Percentiles rank a stretch among this genome's conserved stretches.
Conservation (phyloP, 768 basidiomycete species). For the Collybia mongolica region DNA sequence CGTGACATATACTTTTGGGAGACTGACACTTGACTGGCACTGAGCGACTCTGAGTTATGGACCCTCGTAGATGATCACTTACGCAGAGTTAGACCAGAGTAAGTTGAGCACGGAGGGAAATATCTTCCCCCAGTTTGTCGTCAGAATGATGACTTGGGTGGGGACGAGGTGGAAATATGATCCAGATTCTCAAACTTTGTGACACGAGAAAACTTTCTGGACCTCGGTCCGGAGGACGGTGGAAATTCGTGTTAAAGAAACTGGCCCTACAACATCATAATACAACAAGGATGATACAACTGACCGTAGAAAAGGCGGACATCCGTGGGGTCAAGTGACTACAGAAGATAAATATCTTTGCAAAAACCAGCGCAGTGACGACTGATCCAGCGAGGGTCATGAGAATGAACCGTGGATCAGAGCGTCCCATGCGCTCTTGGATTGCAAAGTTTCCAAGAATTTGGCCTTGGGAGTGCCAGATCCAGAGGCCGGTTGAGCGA, state of each 20-base stretch:
- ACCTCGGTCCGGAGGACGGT: not conserved
- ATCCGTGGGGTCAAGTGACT: constrained; percentile 3
- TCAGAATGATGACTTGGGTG: no score
- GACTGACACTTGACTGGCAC: no score
- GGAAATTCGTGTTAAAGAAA: not conserved
- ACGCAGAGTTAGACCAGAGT: no score
- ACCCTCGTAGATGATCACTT: no score
- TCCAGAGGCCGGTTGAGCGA: constrained; percentile 14
- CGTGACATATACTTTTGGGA: no score
- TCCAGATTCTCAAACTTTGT: not conserved
- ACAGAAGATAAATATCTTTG: constrained; percentile 1
- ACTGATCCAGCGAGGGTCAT: constrained; percentile 24
- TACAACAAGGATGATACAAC: constrained; percentile 11
- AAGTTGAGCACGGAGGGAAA: no score
- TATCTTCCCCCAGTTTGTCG: no score
- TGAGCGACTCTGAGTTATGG: no score
- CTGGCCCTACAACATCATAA: constrained; percentile 3
- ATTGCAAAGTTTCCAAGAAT: constrained; percentile 57
- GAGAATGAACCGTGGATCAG: constrained; percentile 67
- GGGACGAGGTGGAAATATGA: not conserved
- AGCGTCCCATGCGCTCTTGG: constrained; percentile 66
- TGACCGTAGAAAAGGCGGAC: constrained; percentile 2
- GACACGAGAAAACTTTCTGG: not conserved
- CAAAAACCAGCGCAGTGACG: not conserved
- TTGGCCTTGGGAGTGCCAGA: constrained; percentile 38